phyloP scores from a whole-genome alignment of 2,329 filamentous ascomycete species.

The Aspergillus persii region DNA sequence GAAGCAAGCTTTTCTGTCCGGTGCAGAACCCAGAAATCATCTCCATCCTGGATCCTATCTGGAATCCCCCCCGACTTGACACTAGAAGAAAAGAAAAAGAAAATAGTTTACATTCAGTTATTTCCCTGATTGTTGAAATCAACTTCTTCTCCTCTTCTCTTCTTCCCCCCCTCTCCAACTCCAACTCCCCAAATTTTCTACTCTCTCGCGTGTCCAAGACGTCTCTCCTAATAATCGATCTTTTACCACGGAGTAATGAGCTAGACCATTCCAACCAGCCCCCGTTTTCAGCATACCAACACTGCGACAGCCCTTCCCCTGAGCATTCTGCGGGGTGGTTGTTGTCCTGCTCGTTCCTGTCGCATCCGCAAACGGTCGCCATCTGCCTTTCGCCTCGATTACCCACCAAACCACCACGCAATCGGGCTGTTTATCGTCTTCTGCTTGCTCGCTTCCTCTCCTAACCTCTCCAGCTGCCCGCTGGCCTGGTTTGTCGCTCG shows the following conservation, averaged over 20 bases:
- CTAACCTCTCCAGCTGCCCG: neutral
- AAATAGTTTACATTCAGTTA: neutral
- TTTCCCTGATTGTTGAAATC: neutral
- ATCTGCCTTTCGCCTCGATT: conserved; percentile 2
- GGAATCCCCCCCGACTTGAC: no score
- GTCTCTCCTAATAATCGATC: no score
- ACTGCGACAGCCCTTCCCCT: neutral
- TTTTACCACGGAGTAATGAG: neutral
- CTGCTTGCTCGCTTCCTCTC: neutral
- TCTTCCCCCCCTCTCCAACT: neutral
- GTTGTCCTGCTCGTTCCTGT: conserved; percentile 20
- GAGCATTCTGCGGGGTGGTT: conserved; percentile 14
- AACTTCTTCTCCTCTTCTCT: neutral
- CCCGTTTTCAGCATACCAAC: neutral
- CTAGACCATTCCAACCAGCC: neutral
- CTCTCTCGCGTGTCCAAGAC: neutral
- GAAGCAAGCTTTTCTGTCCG: no score
- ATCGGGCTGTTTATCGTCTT: neutral
- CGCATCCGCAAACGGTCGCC: conserved; percentile 36
- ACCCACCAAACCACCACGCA: neutral
- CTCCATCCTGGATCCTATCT: no score
- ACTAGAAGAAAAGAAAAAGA: no score
- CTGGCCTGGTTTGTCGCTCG: conserved; percentile 3
- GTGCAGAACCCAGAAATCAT: no score
- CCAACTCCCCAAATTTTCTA: conserved; percentile 1